Percentiles rank a stretch among this genome's conserved stretches.
These are phyloP conservation scores for Magnolia officinalis DNA, from an alignment of 164 flowering plant genomes.

Conservation along the genomic window DNA sequence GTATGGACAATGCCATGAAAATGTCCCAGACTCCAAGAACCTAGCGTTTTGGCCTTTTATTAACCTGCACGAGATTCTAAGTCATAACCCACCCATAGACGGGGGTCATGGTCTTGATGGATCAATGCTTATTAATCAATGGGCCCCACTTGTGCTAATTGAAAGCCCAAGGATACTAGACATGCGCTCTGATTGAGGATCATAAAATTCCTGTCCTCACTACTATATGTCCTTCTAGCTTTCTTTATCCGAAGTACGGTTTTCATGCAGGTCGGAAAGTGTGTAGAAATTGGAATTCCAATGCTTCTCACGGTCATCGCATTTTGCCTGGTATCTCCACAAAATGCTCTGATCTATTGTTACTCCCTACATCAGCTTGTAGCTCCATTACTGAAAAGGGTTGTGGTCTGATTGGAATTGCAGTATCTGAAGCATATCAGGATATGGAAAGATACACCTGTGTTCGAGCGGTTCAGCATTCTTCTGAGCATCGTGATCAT, in stretches of 20 bases:
- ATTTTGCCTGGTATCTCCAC: conserved; percentile 13
- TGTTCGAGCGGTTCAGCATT: conserved; percentile 16
- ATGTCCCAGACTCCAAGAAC: too few species aligned
- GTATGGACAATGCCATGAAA: too few species aligned
- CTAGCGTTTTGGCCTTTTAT: too few species aligned
- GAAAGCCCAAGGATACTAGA: too few species aligned
- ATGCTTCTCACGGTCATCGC: conserved; percentile 12
- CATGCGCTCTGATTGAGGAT: too few species aligned
- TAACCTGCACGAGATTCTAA: too few species aligned
- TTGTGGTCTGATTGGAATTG: neutral
- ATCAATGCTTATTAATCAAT: too few species aligned
- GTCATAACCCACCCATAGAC: too few species aligned
- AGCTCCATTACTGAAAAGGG: neutral
- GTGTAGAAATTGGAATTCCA: conserved; percentile 18
- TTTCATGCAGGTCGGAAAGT: conserved; percentile 12
- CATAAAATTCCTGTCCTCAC: neutral
- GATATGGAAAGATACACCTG: conserved; percentile 9
- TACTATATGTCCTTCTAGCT: neutral
- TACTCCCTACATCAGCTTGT: neutral
- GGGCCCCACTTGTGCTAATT: too few species aligned
- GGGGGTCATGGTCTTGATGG: too few species aligned
- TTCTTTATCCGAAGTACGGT: neutral
- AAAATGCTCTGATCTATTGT: neutral
- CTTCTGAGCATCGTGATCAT: conserved; percentile 16
- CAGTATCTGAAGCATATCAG: conserved; percentile 18